Evolutionary conservation across 2,329 filamentous ascomycete genomes (phyloP).

Genomic region (Phaeoacremonium minimum): DNA sequence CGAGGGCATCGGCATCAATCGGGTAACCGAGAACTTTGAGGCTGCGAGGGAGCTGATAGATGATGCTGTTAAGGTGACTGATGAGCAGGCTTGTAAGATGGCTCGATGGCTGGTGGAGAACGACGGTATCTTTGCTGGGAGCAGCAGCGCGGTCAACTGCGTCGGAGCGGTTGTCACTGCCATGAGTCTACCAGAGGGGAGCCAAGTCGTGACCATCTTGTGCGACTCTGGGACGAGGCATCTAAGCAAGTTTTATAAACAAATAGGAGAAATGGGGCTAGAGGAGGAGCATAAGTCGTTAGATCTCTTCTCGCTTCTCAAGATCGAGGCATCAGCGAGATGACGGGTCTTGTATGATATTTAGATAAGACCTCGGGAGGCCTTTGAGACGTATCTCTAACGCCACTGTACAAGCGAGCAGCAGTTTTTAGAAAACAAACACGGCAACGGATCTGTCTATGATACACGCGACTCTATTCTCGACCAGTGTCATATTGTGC

Average conservation of each 20-base stretch:
- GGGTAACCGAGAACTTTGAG: constrained; percentile 91
- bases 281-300: constrained; percentile 48
- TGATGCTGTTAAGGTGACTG: constrained; percentile 83
- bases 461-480: too few relatives aligned
- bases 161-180: constrained; percentile 71
- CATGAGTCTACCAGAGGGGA: constrained; percentile 54
- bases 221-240: constrained; percentile 82
- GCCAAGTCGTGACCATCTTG: constrained; percentile 74
- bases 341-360: too few relatives aligned
- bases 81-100: constrained; percentile 87
- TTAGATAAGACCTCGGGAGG: too few relatives aligned
- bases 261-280: constrained; percentile 63
- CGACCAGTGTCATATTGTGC: too few relatives aligned
- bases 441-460: too few relatives aligned
- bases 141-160: constrained; percentile 96
- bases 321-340: too few relatives aligned
- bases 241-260: constrained; percentile 80
- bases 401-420: too few relatives aligned
- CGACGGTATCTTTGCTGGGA: constrained; percentile 91
- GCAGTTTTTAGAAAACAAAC: too few relatives aligned
- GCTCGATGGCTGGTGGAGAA: constrained; percentile 94
- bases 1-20: constrained; percentile 92
- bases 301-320: constrained; percentile 46
- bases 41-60: constrained; percentile 81
- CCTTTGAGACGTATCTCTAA: too few relatives aligned